Evolutionary conservation across 805 yeast genomes (phyloP), one percentile per base, ranked within the genome.

Genomic region (Saturnispora besseyi): DNA sequence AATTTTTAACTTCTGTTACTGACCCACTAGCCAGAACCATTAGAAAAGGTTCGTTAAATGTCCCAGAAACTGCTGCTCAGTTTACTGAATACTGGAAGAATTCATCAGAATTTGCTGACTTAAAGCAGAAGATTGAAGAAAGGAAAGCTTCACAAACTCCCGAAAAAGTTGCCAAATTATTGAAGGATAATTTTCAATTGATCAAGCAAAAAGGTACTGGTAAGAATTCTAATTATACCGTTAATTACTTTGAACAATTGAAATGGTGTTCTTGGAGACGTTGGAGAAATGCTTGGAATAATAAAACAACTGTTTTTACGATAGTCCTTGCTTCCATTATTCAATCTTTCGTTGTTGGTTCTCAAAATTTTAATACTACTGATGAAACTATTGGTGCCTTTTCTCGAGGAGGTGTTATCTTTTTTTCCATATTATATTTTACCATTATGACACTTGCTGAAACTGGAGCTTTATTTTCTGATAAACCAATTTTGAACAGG

Each of bases 1-100:
- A 82, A 61, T 82, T 71, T 60, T 73, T 82, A 59, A 81, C 87
- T 15, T 73, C 85, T 4, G 75, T 81, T 46, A 82, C 87, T 15
- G 83, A 81, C 62, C 85, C 83, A 13, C 74, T 72, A 29, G 84
- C 81, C 52, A 74, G 86, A 68, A 61, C 61, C 13, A 53, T 69
- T 24, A 65, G 62, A 48, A 69, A 71, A 13, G 86, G 83, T 12
- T 73, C 56, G 52, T 80, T 77, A 58, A 63, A 64, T 41, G 77
- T 79, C 18, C 87, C 87, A 24, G 62, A 68, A 50, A 72, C 80
- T 15, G 73, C 84, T 12, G 63, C 65, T 22, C 84, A 81, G 54
- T 81, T 81, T 57, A 82, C 79, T 61, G 59, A 62, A n/a, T 73
- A 70, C 58, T 81, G 87, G 87, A 67, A 68, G 53, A 66, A 69